These are phyloP conservation scores for Fragilariopsis cylindrus DNA, from an alignment of 108 stramenopile genomes.

Conservation along the genomic window DNA sequence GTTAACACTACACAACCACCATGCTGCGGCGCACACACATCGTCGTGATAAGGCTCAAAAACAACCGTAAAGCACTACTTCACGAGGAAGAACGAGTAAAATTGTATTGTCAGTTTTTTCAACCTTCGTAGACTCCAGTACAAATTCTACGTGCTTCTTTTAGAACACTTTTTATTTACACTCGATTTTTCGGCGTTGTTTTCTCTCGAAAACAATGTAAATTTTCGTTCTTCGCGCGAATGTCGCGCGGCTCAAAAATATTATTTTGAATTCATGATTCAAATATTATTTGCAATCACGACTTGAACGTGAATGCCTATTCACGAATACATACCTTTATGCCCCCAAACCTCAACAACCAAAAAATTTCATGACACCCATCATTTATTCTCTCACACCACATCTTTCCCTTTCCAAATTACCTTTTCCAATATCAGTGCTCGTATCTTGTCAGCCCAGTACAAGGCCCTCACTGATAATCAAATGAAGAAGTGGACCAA, in stretches of 20 bases:
- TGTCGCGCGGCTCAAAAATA: constrained; percentile 11
- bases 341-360: not conserved
- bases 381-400: no score
- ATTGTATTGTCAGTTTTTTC: not conserved
- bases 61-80: constrained; percentile 15
- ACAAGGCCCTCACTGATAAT: constrained; percentile 66
- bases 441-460: constrained; percentile 65
- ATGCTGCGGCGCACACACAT: constrained; percentile 22
- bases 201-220: constrained; percentile 1
- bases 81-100: not conserved
- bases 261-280: not conserved
- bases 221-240: constrained; percentile 6
- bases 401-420: constrained; percentile 6
- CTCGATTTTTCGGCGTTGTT: not conserved
- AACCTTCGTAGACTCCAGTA: constrained; percentile 22
- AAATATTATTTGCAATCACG: not conserved
- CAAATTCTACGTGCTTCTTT: constrained; percentile 22
- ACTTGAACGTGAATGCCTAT: not conserved
- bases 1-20: constrained; percentile 17
- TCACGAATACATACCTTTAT: not conserved
- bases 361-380: not conserved
- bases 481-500: constrained; percentile 79
- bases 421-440: constrained; percentile 34
- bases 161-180: constrained; percentile 12
- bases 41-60: constrained; percentile 18